A percentile compares a stretch with the other conserved stretches of the same genome.
phyloP scores from a whole-genome alignment of 2,329 filamentous ascomycete species.

The Fusarium sp. region DNA sequence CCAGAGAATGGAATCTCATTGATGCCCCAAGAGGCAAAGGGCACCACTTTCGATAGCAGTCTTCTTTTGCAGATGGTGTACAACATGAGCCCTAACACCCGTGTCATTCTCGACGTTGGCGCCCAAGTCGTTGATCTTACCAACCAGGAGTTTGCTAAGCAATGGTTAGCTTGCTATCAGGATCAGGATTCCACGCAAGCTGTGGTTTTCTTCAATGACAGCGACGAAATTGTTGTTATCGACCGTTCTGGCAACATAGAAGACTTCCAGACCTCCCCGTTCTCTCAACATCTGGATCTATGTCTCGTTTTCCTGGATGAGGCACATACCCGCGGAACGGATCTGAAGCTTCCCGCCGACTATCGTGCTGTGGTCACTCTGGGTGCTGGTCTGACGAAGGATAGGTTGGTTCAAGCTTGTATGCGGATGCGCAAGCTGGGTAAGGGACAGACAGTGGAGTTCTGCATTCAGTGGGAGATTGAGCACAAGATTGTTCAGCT shows the following conservation, averaged over 20 bases:
- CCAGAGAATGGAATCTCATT: constrained; percentile 57
- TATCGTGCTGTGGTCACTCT: constrained; percentile 76
- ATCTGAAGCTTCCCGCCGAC: constrained; percentile 67
- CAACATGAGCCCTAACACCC: constrained; percentile 51
- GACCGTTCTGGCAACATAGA: constrained; percentile 59
- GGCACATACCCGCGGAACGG: constrained; percentile 75
- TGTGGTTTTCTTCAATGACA: constrained; percentile 67
- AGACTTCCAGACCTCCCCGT: constrained; percentile 67
- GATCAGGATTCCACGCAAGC: constrained; percentile 28
- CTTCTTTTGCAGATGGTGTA: constrained; percentile 57
- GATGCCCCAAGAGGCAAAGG: not conserved
- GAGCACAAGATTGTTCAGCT: constrained; percentile 58
- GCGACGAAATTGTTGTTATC: constrained; percentile 65
- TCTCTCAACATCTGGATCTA: constrained; percentile 61
- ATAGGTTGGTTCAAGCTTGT: constrained; percentile 75
- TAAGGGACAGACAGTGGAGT: constrained; percentile 71
- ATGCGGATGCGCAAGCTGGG: constrained; percentile 79
- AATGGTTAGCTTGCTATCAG: constrained; percentile 58
- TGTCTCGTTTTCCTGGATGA: constrained; percentile 78
- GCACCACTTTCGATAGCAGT: constrained; percentile 42
- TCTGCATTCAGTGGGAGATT: constrained; percentile 70
- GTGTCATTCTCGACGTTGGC: constrained; percentile 74
- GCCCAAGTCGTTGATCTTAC: constrained; percentile 73
- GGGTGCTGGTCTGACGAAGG: constrained; percentile 73
- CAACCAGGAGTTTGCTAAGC: constrained; percentile 63